phyloP scores from a whole-genome alignment of 2,329 filamentous ascomycete genomes.

The Sporothrix phasma region DNA sequence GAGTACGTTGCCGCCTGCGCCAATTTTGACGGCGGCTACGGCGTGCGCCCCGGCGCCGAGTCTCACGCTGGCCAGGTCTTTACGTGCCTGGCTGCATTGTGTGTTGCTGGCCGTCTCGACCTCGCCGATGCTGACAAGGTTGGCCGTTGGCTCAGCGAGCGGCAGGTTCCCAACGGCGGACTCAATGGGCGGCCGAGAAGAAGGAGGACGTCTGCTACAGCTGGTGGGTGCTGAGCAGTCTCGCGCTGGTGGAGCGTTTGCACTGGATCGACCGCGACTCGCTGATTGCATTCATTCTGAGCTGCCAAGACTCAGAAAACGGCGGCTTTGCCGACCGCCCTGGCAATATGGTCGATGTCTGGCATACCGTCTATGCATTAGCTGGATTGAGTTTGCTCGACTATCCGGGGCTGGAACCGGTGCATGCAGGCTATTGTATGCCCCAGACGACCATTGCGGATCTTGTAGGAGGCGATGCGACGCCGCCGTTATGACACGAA shows the following conservation, averaged over 20 bases:
- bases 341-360: constrained; percentile 93
- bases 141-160: constrained; percentile 84
- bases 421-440: constrained; percentile 85
- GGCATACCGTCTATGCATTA: constrained; percentile 84
- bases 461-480: constrained; percentile 36
- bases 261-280: constrained; percentile 89
- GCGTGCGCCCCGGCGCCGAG: constrained; percentile 79
- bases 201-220: constrained; percentile 95
- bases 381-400: constrained; percentile 78
- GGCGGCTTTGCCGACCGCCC: constrained; percentile 87
- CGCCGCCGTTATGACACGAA: constrained; percentile 15
- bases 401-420: constrained; percentile 63
- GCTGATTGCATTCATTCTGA: constrained; percentile 71
- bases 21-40: constrained; percentile 93
- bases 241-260: constrained; percentile 76
- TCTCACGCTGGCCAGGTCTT: constrained; percentile 94
- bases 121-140: constrained; percentile 73
- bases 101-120: constrained; percentile 74
- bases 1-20: constrained; percentile 69
- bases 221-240: constrained; percentile 93
- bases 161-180: constrained; percentile 77
- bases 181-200: constrained; percentile 91
- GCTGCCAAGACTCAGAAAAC: constrained; percentile 73
- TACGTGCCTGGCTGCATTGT: constrained; percentile 79
- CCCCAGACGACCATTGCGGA: constrained; percentile 56